A percentile compares a stretch with the other conserved stretches of the same genome.
These are phyloP conservation scores for Phytopythium oedochilum DNA, from an alignment of 352 stramenopile genomes.

Conservation along the genomic window DNA sequence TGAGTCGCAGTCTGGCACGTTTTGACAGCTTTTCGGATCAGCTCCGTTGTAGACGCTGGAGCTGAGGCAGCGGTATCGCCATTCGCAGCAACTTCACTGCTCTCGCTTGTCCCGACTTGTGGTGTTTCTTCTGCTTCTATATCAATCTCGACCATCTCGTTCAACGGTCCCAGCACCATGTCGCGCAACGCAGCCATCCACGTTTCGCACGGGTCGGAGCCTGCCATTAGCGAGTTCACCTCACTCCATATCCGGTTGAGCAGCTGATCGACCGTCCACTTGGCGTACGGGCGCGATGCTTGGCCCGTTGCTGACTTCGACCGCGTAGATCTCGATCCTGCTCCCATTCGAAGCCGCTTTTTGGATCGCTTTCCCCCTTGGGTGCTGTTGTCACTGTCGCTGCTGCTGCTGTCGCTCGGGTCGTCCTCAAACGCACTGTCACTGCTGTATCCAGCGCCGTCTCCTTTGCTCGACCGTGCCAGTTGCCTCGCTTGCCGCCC, in stretches of 20 bases:
- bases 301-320: neutral
- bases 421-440: neutral
- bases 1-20: slow-evolving; percentile 31
- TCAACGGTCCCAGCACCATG: slow-evolving; percentile 22
- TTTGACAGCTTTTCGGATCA: slow-evolving; percentile 20
- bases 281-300: slow-evolving; percentile 15
- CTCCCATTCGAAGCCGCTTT: neutral
- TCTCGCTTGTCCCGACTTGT: neutral
- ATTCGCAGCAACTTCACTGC: neutral
- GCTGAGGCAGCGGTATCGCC: neutral
- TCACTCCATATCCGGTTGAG: slow-evolving; percentile 27
- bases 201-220: slow-evolving; percentile 16
- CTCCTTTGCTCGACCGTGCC: neutral
- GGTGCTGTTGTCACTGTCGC: neutral
- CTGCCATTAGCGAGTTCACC: slow-evolving; percentile 15
- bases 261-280: slow-evolving; percentile 48
- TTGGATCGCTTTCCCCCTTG: neutral
- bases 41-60: neutral
- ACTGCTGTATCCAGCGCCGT: neutral
- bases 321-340: neutral
- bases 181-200: slow-evolving; percentile 24
- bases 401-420: neutral
- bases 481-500: neutral
- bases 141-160: slow-evolving; percentile 1
- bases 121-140: neutral